These are phyloP conservation scores for Westerdykella aurantiaca DNA, from an alignment of 2,329 filamentous ascomycete genomes.

Conservation along the genomic window DNA sequence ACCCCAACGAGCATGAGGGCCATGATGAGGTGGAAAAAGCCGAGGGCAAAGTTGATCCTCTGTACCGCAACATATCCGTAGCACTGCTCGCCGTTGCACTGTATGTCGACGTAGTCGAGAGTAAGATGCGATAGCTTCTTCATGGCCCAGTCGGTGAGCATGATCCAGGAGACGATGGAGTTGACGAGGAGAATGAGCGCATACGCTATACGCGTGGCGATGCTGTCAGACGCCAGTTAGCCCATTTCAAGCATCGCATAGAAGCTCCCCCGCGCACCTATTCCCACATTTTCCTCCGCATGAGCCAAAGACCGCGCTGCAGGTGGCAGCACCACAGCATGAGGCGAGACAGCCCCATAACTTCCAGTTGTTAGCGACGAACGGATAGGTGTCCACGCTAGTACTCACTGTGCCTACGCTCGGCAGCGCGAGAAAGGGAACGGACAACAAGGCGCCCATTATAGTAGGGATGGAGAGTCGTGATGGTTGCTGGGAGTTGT, in stretches of 20 bases:
- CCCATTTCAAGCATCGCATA: neutral
- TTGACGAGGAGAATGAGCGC: slow-evolving; percentile 92
- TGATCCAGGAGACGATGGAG: slow-evolving; percentile 96
- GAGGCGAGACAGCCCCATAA: slow-evolving; percentile 73
- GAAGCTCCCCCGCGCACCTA: slow-evolving; percentile 53
- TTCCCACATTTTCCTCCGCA: slow-evolving; percentile 97
- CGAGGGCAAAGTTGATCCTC: slow-evolving; percentile 95
- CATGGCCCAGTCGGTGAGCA: slow-evolving; percentile 98
- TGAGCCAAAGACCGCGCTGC: slow-evolving; percentile 89
- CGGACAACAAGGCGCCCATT: slow-evolving; percentile 88
- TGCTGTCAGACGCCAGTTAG: slow-evolving; percentile 48
- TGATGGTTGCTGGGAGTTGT: neutral
- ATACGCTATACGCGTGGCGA: slow-evolving; percentile 94
- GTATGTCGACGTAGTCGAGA: slow-evolving; percentile 92
- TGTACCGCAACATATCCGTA: slow-evolving; percentile 96
- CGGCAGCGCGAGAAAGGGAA: slow-evolving; percentile 84
- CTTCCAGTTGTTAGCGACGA: slow-evolving; percentile 42
- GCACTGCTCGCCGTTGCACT: slow-evolving; percentile 81
- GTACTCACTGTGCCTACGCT: slow-evolving; percentile 73
- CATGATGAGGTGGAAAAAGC: slow-evolving; percentile 84
- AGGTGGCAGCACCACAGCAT: slow-evolving; percentile 94
- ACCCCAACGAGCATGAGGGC: slow-evolving; percentile 82
- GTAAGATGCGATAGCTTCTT: slow-evolving; percentile 90
- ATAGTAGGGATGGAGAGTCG: slow-evolving; percentile 13
- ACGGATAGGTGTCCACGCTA: slow-evolving; percentile 3